Conservation (phyloP, 805 yeast species). For the Debaryomyces castellii region DNA sequence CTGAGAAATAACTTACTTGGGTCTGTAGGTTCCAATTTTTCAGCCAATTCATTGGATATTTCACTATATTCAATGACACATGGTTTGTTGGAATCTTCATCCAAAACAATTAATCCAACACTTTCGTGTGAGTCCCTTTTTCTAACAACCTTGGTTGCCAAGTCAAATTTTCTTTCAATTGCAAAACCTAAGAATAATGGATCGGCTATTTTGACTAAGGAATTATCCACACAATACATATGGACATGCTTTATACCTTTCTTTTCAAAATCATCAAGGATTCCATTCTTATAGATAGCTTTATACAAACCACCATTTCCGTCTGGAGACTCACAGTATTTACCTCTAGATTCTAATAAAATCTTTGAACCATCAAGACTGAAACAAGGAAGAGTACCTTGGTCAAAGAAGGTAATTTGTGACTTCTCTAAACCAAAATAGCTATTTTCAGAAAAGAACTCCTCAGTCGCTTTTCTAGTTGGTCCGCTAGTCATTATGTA, state of each 20-base stretch:
- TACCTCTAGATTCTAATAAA: slow-evolving; percentile 53
- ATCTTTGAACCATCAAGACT: slow-evolving; percentile 66
- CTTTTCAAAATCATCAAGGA: slow-evolving; percentile 63
- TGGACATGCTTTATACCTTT: slow-evolving; percentile 86
- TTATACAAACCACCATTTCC: slow-evolving; percentile 97
- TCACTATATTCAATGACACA: slow-evolving; percentile 96
- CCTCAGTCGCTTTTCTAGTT: slow-evolving; percentile 73
- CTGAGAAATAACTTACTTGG: slow-evolving; percentile 60
- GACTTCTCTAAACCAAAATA: slow-evolving; percentile 67
- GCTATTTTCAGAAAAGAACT: slow-evolving; percentile 57
- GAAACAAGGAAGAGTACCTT: slow-evolving; percentile 93
- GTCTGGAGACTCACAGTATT: slow-evolving; percentile 86
- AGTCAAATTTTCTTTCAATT: slow-evolving; percentile 58
- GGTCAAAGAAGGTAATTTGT: slow-evolving; percentile 82
- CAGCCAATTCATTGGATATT: slow-evolving; percentile 71
- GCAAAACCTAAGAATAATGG: slow-evolving; percentile 89
- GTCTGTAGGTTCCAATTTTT: slow-evolving; percentile 58
- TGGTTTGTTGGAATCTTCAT: slow-evolving; percentile 56
- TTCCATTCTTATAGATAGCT: slow-evolving; percentile 65
- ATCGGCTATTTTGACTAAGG: slow-evolving; percentile 88
- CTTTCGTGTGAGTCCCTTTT: slow-evolving; percentile 84
- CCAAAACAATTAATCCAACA: slow-evolving; percentile 88
- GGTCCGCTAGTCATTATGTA: slow-evolving; percentile 95
- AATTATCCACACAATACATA: slow-evolving; percentile 96
- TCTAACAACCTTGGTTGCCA: slow-evolving; percentile 94